Conservation (phyloP, 257 asterid species). For the Nicotiana knightiana region DNA sequence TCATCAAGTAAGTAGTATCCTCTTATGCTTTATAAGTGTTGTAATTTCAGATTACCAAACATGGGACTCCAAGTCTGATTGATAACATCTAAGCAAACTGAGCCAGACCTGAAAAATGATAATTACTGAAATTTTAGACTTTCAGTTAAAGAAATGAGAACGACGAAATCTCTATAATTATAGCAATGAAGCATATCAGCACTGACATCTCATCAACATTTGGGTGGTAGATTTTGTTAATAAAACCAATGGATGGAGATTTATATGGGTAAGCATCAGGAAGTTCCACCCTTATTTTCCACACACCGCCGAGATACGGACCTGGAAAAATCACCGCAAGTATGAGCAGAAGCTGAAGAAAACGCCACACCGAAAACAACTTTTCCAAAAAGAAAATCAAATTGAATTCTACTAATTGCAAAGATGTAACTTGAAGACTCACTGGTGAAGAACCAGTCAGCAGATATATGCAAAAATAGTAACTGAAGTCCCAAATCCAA, state of each 20-base stretch:
- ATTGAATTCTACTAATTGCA: neutral
- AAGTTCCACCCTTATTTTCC: conserved; percentile 97
- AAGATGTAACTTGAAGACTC: neutral
- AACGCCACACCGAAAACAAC: neutral
- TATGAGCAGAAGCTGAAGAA: neutral
- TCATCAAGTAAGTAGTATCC: neutral
- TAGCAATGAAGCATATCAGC: neutral
- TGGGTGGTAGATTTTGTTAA: conserved; percentile 93
- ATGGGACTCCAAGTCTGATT: conserved; percentile 99
- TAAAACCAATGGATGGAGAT: conserved; percentile 95
- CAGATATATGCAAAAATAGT: neutral
- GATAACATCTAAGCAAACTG: conserved; percentile 93
- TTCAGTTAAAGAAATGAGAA: neutral
- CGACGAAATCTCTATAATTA: neutral
- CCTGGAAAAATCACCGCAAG: conserved; percentile 42
- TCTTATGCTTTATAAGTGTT: neutral
- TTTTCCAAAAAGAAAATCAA: neutral
- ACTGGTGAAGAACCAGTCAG: neutral
- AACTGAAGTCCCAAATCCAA: neutral
- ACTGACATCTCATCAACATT: conserved; percentile 96
- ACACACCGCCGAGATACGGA: conserved; percentile 92
- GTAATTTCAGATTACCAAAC: conserved; percentile 58
- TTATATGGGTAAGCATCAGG: conserved; percentile 97
- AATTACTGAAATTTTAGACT: neutral
- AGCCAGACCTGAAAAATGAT: conserved; percentile 74